These are phyloP conservation scores for Phytophthora citrophthora DNA, from an alignment of 352 stramenopile genomes.

Conservation along the genomic window DNA sequence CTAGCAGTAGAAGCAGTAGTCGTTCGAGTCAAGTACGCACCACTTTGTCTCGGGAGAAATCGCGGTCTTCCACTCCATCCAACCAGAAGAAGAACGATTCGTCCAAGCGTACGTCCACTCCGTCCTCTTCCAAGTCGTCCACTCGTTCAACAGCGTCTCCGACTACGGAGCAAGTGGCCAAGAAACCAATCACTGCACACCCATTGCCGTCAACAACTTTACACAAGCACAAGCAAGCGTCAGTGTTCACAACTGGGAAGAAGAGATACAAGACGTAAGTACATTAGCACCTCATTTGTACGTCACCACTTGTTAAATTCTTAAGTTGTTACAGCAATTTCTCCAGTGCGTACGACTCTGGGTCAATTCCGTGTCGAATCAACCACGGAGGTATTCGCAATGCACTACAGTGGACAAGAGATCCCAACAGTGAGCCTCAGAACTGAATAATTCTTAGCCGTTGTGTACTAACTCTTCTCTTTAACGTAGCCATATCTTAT, in stretches of 20 bases:
- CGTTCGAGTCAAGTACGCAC: conserved; percentile 17
- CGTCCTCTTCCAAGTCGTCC: conserved; percentile 16
- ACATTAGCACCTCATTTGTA: not conserved
- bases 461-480: not conserved
- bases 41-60: conserved; percentile 22
- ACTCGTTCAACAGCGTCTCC: conserved; percentile 2
- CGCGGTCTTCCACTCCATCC: not conserved
- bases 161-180: conserved; percentile 15
- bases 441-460: not conserved
- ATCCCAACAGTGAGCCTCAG: conserved; percentile 44
- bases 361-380: conserved; percentile 79
- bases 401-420: conserved; percentile 73
- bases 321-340: conserved; percentile 58
- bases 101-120: conserved; percentile 14
- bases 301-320: not conserved
- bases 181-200: conserved; percentile 24
- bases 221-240: conserved; percentile 79
- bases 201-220: conserved; percentile 61
- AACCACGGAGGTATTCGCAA: conserved; percentile 84
- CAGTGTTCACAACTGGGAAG: conserved; percentile 70
- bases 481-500: conserved; percentile 52
- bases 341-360: conserved; percentile 65
- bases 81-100: conserved; percentile 24
- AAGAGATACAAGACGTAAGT: conserved; percentile 83
- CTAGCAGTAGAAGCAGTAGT: conserved; percentile 18